Percentiles rank a stretch among this genome's conserved stretches.
Conservation (phyloP, 768 basidiomycete genomes). For the Trametes cubensis region DNA sequence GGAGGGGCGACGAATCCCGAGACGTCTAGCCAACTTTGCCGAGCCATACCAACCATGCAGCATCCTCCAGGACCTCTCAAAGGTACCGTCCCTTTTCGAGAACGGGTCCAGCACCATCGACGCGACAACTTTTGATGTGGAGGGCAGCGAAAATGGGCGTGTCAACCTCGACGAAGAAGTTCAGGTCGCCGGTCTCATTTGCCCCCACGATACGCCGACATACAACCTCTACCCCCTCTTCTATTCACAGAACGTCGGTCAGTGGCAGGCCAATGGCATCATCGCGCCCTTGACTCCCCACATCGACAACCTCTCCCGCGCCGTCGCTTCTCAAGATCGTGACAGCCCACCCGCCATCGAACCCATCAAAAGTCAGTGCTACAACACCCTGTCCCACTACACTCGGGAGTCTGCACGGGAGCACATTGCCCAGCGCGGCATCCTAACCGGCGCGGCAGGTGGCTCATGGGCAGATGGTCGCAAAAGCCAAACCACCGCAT, state of each 20-base stretch:
- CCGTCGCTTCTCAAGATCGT: not conserved
- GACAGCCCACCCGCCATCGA: not conserved
- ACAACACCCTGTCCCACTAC: not conserved
- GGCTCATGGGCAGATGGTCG: not conserved
- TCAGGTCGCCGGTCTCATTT: too few species aligned
- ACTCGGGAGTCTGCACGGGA: not conserved
- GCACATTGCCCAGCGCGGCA: not conserved
- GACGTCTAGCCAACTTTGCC: not conserved
- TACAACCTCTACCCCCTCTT: not conserved
- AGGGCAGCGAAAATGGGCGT: too few species aligned
- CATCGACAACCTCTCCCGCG: not conserved
- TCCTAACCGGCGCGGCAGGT: not conserved
- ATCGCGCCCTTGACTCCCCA: not conserved
- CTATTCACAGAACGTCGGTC: not conserved
- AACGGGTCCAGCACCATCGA: not conserved
- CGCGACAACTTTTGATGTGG: not conserved
- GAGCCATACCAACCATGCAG: not conserved
- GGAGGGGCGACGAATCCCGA: not conserved
- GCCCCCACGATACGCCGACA: too few species aligned
- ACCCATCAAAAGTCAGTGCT: not conserved
- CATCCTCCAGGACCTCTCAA: not conserved
- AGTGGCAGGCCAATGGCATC: not conserved
- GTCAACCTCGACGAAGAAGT: too few species aligned
- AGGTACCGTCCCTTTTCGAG: not conserved
- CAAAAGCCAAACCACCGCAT: not conserved